Evolutionary conservation across 2,329 filamentous ascomycete genomes (phyloP).

Genomic region (Colletotrichum sp.): DNA sequence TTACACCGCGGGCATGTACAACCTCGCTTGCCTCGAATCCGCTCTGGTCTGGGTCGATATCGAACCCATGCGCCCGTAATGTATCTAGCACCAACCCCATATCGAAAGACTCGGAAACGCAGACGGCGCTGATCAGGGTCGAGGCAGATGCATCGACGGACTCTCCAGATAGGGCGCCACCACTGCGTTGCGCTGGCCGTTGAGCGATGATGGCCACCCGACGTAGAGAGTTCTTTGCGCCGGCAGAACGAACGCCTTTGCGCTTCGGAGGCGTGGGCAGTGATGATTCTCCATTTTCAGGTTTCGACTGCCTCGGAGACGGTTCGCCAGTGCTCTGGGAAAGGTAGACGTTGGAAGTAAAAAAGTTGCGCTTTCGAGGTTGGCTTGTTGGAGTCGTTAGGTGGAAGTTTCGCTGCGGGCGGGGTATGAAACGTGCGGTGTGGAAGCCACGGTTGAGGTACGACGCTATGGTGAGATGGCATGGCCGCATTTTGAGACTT

Average conservation of each 20-base stretch:
- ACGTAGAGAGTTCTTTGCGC: constrained; percentile 76
- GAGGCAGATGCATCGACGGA: constrained; percentile 37
- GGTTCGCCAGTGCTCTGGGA: constrained; percentile 43
- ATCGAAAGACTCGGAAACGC: constrained; percentile 68
- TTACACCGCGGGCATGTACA: constrained; percentile 65
- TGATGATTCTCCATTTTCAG: background rate
- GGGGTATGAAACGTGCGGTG: background rate
- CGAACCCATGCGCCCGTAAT: constrained; percentile 63
- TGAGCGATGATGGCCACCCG: constrained; percentile 89
- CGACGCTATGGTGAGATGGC: constrained; percentile 12
- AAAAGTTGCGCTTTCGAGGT: constrained; percentile 67
- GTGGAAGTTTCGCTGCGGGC: constrained; percentile 47
- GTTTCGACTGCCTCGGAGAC: constrained; percentile 17
- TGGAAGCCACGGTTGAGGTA: constrained; percentile 15
- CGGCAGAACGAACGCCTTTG: constrained; percentile 49
- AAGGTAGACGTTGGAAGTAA: constrained; percentile 67
- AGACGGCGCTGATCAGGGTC: constrained; percentile 62
- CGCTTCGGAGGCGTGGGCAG: constrained; percentile 38
- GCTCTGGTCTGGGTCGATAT: constrained; percentile 65
- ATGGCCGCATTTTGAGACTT: constrained; percentile 11
- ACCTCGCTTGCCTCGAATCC: constrained; percentile 67
- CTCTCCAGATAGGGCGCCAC: constrained; percentile 45
- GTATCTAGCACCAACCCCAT: constrained; percentile 66
- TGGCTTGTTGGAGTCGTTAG: constrained; percentile 45
- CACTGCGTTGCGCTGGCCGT: constrained; percentile 44